Percentiles rank a stretch among this genome's conserved stretches.
Evolutionary conservation across 2,329 filamentous ascomycete species (phyloP).

Genomic region (Coniella vitis): DNA sequence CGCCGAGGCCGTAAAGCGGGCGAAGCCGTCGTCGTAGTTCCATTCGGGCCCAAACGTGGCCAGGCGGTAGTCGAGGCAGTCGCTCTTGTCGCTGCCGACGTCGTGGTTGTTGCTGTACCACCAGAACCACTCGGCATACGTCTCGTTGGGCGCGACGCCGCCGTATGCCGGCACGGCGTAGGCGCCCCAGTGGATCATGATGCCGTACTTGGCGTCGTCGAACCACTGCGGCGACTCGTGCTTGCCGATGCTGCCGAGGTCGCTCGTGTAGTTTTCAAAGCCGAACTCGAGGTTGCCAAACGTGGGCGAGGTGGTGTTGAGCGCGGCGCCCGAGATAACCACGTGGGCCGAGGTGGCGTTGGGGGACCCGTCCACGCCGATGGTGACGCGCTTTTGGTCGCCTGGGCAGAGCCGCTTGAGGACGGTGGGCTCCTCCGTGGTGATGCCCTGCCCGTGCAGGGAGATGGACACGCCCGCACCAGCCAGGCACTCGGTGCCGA

Average conservation of each 20-base stretch:
- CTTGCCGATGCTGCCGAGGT: slow-evolving; percentile 27
- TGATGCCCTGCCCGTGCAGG: slow-evolving; percentile 32
- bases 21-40: slow-evolving; percentile 50
- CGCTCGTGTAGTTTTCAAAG: slow-evolving; percentile 28
- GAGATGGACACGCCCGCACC: slow-evolving; percentile 25
- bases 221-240: slow-evolving; percentile 23
- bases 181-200: slow-evolving; percentile 16
- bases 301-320: slow-evolving; percentile 11
- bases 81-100: slow-evolving; percentile 31
- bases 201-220: slow-evolving; percentile 15
- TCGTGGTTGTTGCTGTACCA: slow-evolving; percentile 39
- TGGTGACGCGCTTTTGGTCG: slow-evolving; percentile 33
- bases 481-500: slow-evolving; percentile 28
- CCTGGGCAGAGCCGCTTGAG: slow-evolving; percentile 36
- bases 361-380: slow-evolving; percentile 25
- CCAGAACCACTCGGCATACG: slow-evolving; percentile 31
- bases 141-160: slow-evolving; percentile 14
- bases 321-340: slow-evolving; percentile 18
- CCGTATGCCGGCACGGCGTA: slow-evolving; percentile 15
- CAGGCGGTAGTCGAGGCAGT: slow-evolving; percentile 42
- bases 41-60: slow-evolving; percentile 43
- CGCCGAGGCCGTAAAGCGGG: slow-evolving; percentile 42
- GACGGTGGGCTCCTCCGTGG: slow-evolving; percentile 32
- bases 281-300: slow-evolving; percentile 26
- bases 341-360: slow-evolving; percentile 22